Conservation (phyloP, 805 yeast genomes). For the Monosporozyma yasuniensis region DNA sequence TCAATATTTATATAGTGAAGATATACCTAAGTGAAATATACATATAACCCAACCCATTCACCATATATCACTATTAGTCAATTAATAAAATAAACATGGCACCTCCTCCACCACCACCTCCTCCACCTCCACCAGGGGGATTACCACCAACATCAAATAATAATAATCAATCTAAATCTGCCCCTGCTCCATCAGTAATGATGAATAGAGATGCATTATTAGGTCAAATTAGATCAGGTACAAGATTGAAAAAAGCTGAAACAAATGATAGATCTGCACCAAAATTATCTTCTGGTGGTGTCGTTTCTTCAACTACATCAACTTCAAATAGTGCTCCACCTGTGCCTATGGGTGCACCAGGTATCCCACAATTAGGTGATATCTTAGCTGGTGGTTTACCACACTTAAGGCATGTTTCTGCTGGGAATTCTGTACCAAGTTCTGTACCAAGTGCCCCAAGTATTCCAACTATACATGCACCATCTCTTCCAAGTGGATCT, state of each 20-base stretch:
- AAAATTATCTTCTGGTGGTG: conserved; percentile 34
- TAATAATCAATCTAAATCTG: conserved; percentile 26
- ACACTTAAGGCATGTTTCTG: conserved; percentile 44
- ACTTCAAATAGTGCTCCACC: neutral
- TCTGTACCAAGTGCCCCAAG: conserved; percentile 12
- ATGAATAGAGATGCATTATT: conserved; percentile 49
- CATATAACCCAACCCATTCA: too few relatives aligned
- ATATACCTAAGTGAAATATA: neutral
- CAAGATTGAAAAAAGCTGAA: conserved; percentile 46
- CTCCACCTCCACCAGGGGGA: conserved; percentile 40
- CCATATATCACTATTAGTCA: too few relatives aligned
- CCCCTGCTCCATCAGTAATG: conserved; percentile 25
- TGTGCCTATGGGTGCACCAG: conserved; percentile 10
- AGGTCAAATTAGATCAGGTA: conserved; percentile 76
- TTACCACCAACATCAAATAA: conserved; percentile 16
- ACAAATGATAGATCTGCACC: conserved; percentile 67
- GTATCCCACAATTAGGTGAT: conserved; percentile 28
- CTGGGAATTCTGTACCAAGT: neutral
- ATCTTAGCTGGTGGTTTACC: conserved; percentile 67
- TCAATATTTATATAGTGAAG: too few relatives aligned
- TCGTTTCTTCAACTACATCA: conserved; percentile 7
- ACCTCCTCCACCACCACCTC: conserved; percentile 49
- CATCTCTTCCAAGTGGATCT: conserved; percentile 5
- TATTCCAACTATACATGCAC: too few relatives aligned
- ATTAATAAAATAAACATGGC: conserved; percentile 5